A percentile compares a stretch with the other conserved stretches of the same genome.
Conservation (phyloP, 352 stramenopile genomes). For the Hyaloperonospora arabidopsidis region DNA sequence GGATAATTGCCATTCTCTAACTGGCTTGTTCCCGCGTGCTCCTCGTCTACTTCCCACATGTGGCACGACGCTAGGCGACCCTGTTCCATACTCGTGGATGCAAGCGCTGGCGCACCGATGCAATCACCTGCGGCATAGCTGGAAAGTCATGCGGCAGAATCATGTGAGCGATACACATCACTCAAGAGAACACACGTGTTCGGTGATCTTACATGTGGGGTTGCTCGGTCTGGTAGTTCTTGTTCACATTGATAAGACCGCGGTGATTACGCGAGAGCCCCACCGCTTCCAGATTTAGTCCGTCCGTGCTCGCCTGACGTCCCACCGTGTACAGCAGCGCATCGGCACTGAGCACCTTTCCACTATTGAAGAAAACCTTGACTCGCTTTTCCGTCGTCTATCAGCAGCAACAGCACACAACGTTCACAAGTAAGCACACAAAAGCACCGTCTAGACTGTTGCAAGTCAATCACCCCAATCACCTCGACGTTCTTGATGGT, state of each 20-base stretch:
- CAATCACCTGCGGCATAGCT: constrained; percentile 86
- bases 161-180: constrained; percentile 1
- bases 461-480: neutral
- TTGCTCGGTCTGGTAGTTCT: constrained; percentile 81
- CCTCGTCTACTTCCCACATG: constrained; percentile 66
- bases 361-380: constrained; percentile 66
- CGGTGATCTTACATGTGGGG: constrained; percentile 59
- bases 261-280: constrained; percentile 69
- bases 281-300: constrained; percentile 76
- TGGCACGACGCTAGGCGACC: constrained; percentile 74
- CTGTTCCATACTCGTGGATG: constrained; percentile 88
- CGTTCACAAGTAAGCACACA: too few species aligned
- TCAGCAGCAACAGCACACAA: constrained; percentile 1
- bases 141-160: constrained; percentile 1
- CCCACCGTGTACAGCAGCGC: constrained; percentile 76
- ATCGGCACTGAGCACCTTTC: constrained; percentile 64
- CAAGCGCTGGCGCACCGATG: constrained; percentile 79
- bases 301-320: constrained; percentile 71
- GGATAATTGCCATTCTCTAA: constrained; percentile 77
- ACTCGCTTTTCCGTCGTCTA: constrained; percentile 50
- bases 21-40: constrained; percentile 54
- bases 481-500: constrained; percentile 69
- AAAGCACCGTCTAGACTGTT: too few species aligned
- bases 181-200: neutral
- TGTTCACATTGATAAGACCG: constrained; percentile 79